Evolutionary conservation across 768 basidiomycete genomes (phyloP).

Genomic region (Russula olivacea): DNA sequence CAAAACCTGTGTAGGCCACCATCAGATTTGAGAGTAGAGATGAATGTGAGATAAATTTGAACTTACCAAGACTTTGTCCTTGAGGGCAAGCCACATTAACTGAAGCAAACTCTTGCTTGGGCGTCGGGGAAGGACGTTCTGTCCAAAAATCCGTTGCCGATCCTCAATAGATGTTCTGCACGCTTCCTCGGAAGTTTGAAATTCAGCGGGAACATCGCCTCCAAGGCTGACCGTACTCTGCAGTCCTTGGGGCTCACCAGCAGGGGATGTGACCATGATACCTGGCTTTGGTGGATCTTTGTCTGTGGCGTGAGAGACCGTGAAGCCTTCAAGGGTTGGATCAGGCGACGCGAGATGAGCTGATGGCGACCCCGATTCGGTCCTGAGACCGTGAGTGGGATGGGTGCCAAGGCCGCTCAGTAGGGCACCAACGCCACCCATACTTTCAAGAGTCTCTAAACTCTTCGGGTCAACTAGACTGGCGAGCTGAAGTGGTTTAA

Average conservation of each 20-base stretch:
- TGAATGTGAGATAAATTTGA: not conserved
- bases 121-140: slow-evolving; percentile 45
- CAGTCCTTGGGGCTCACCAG: slow-evolving; percentile 28
- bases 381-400: slow-evolving; percentile 40
- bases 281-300: slow-evolving; percentile 31
- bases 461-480: slow-evolving; percentile 87
- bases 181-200: slow-evolving; percentile 20
- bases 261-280: slow-evolving; percentile 39
- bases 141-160: slow-evolving; percentile 45
- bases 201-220: not conserved
- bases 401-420: slow-evolving; percentile 72
- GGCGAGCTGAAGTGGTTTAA: slow-evolving; percentile 72
- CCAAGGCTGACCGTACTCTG: slow-evolving; percentile 18
- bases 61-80: slow-evolving; percentile 59
- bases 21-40: slow-evolving; percentile 27
- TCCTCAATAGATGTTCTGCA: slow-evolving; percentile 38
- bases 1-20: slow-evolving; percentile 57
- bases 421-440: slow-evolving; percentile 69
- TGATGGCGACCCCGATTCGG: not conserved
- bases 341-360: slow-evolving; percentile 8
- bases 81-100: slow-evolving; percentile 57
- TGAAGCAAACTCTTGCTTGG: slow-evolving; percentile 44
- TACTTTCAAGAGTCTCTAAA: slow-evolving; percentile 50
- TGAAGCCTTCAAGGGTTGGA: not conserved
- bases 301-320: slow-evolving; percentile 22